phyloP scores from a whole-genome alignment of 306 rosid species.

The Lithocarpus polystachyus region DNA sequence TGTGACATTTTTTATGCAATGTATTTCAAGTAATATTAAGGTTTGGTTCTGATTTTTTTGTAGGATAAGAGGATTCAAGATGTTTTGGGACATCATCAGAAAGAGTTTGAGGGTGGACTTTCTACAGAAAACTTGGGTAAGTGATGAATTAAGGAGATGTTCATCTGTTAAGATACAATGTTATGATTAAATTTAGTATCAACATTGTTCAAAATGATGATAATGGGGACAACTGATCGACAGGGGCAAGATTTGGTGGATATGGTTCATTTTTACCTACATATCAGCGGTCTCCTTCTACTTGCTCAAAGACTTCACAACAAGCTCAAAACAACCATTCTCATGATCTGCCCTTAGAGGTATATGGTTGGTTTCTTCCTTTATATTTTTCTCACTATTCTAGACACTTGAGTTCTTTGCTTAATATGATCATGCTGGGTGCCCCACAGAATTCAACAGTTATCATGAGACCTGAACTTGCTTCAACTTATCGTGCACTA shows the following conservation, averaged over 20 bases:
- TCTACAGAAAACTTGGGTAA: constrained; percentile 89
- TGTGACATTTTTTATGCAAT: background rate
- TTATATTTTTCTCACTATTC: background rate
- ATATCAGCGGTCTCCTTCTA: constrained; percentile 69
- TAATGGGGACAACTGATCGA: constrained; percentile 19
- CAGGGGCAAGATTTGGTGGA: constrained; percentile 88
- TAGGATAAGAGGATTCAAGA: constrained; percentile 88
- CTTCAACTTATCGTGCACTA: constrained; percentile 47
- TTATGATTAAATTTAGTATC: background rate
- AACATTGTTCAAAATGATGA: constrained; percentile 22
- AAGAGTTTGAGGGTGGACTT: constrained; percentile 92
- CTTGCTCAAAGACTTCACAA: constrained; percentile 57
- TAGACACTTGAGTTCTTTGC: background rate
- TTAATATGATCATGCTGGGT: constrained; percentile 31
- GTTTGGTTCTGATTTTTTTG: background rate
- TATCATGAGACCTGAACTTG: constrained; percentile 56
- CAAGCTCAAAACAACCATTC: constrained; percentile 53
- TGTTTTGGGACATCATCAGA: constrained; percentile 91
- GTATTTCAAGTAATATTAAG: background rate
- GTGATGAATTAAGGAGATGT: constrained; percentile 31
- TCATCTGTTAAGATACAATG: background rate
- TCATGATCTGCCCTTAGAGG: constrained; percentile 41
- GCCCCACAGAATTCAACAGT: constrained; percentile 53
- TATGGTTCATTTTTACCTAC: constrained; percentile 91
- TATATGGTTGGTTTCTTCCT: constrained; percentile 5